Base-by-base conservation (phyloP, 208 protist genomes). In the Trypanosoma mega region DNA sequence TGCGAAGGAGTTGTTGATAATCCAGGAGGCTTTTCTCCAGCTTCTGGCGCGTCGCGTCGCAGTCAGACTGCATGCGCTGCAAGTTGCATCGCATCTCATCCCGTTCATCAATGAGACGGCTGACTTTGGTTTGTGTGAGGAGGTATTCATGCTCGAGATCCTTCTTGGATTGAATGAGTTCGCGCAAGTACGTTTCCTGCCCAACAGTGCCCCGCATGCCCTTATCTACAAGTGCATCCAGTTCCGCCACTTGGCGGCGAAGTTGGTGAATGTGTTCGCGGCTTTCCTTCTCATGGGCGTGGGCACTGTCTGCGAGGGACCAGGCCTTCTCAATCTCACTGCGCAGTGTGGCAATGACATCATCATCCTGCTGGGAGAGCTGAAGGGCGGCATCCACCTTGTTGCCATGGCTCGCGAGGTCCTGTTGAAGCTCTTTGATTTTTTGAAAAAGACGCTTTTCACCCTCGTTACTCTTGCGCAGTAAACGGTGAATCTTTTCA, bases 321-420 rank as follows among this genome's bases (percentile, higher is more conserved):
- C 97, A 99, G 9, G 97, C 97, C 67, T 98, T 83, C 39, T 99
- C 96, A 63, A 99, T 97, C 66, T 98, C 96, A 20, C 83, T 90
- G 20, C 97, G 96, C 30, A 99, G 77, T 9, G 71, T 70, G 0
- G 72, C 68, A 51, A 99, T 99, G 2, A 92, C 96, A 31, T 97
- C 87, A 64, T 98, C 90, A 57, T 99, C 98, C 68, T 99, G 92
- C 53, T 97, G 86, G 12, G 92, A 97, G 3, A 99, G 82, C 66
- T 97, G 85, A 46, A 99, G 78, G 6, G 97, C 97, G 12, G 92
- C 93, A 43, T 98, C 85, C n/a, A 99, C 96, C 69, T 99, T 98
- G 24, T 82, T 68, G 8, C 95, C 81, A 53, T 99, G 99, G 0
- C 80, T 81, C 11, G 96, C 74, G 23, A 99, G 96, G 72, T 99